phyloP scores from a whole-genome alignment of 257 asterid species.

The Verbascum thapsus region DNA sequence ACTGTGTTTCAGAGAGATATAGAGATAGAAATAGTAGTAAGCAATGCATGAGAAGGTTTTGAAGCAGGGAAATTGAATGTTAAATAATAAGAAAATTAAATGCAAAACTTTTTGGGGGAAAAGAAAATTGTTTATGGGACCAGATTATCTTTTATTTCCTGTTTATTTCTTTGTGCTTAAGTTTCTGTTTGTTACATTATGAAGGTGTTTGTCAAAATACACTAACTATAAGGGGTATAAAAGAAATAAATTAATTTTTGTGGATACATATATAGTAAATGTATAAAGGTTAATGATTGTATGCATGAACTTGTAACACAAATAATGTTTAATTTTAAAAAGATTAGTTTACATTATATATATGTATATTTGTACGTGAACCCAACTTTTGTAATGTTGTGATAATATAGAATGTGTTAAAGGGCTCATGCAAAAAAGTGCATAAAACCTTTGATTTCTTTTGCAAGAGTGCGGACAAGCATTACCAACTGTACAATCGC shows the following conservation, averaged over 20 bases:
- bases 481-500: slow-evolving; percentile 43
- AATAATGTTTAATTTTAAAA: too few species aligned
- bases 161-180: slow-evolving; percentile 1
- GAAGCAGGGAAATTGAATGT: not conserved
- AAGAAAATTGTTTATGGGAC: not conserved
- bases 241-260: too few species aligned
- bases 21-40: too few species aligned
- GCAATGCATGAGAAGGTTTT: slow-evolving; percentile 1
- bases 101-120: not conserved
- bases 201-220: not conserved
- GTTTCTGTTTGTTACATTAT: not conserved
- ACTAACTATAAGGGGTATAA: too few species aligned
- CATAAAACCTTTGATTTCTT: slow-evolving; percentile 4
- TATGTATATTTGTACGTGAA: not conserved
- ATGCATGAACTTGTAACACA: too few species aligned
- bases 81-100: not conserved
- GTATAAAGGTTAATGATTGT: too few species aligned
- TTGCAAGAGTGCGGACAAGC: slow-evolving; percentile 34
- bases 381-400: slow-evolving; percentile 10
- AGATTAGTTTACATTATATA: too few species aligned
- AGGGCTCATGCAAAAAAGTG: slow-evolving; percentile 24
- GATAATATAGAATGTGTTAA: slow-evolving; percentile 3
- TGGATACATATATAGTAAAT: too few species aligned
- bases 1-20: not conserved
- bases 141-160: not conserved